Evolutionary conservation across 2,329 filamentous ascomycete species (phyloP), one percentile per base, ranked within the genome.

Genomic region (Periglandula ipomoeae): DNA sequence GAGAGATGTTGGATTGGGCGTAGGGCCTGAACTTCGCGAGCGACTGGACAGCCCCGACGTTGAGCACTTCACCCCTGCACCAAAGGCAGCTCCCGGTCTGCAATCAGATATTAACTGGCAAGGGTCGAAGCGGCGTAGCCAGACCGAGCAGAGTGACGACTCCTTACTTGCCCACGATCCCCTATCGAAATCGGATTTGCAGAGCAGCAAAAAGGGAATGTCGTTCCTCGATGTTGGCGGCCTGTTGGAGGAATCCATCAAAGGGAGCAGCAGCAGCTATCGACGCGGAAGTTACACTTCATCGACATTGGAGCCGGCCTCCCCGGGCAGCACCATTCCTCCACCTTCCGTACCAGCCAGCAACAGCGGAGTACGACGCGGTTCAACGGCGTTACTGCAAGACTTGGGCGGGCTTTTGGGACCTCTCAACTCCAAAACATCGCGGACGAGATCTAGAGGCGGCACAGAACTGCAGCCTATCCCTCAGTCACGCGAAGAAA

Each of bases 201-300:
- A 39, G 32, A 34, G 47, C 22, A 53, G 56, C 11, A 60, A 55
- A 9, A 60, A 59, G 38, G 59, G 76, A 42, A 79, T 93, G 4
- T 88, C 87, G 0, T 91, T 95, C 63, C 89, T 91, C 58, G 90
- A 95, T 56, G 84, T 89, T 1, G 89, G 89, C 20, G 87, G 87
- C 0, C 68, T 95, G 0, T 69, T 94, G 0, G 80, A 84, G 5
- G 73, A 73, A 17, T 54, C 66, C 2, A 45, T 48, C 23, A 55
- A 56, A 6, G 59, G 59, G 44, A 60, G 62, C 52, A 63, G 57
- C 45, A 57, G 58, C 23, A 65, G 62, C 42, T 57, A 65, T 43
- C 61, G 66, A 37, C 65, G 68, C 10, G 67, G 68, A 26, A 76
- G 72, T 53, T 63, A 62, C 49, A 64, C 65, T 20, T 74, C 72